phyloP scores from a whole-genome alignment of 2,329 filamentous ascomycete species.

The Epichloe hybrida region DNA sequence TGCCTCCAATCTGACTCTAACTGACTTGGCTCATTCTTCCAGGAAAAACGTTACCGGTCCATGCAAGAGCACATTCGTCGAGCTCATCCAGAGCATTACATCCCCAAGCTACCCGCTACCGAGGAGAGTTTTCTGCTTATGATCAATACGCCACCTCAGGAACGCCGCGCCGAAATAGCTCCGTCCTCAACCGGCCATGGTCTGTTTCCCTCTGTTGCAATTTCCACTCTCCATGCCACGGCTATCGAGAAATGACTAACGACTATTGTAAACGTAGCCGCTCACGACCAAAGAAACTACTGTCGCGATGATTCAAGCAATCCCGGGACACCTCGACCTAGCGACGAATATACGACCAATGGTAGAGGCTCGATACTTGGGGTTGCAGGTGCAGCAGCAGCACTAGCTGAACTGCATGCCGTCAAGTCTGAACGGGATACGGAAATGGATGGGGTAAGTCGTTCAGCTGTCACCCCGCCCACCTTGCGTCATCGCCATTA shows the following conservation, averaged over 20 bases:
- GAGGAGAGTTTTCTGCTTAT: slow-evolving; percentile 96
- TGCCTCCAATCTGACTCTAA: background rate
- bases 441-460: slow-evolving; percentile 63
- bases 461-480: slow-evolving; percentile 11
- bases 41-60: slow-evolving; percentile 93
- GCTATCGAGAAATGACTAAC: background rate
- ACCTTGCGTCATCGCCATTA: slow-evolving; percentile 13
- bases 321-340: slow-evolving; percentile 53
- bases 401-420: slow-evolving; percentile 68
- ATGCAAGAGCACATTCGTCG: slow-evolving; percentile 99
- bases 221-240: background rate
- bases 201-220: slow-evolving; percentile 12
- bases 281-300: slow-evolving; percentile 39
- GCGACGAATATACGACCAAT: slow-evolving; percentile 52
- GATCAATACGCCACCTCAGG: slow-evolving; percentile 79
- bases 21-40: slow-evolving; percentile 7
- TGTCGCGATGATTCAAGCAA: slow-evolving; percentile 51
- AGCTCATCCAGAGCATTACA: slow-evolving; percentile 93
- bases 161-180: slow-evolving; percentile 36
- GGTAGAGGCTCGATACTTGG: slow-evolving; percentile 30
- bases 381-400: slow-evolving; percentile 64
- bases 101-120: slow-evolving; percentile 92
- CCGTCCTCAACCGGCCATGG: slow-evolving; percentile 20
- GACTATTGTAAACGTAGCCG: slow-evolving; percentile 21
- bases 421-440: slow-evolving; percentile 64